These are phyloP conservation scores for Cyclostephanos invisitatus DNA, from an alignment of 108 stramenopile genomes.

Conservation along the genomic window DNA sequence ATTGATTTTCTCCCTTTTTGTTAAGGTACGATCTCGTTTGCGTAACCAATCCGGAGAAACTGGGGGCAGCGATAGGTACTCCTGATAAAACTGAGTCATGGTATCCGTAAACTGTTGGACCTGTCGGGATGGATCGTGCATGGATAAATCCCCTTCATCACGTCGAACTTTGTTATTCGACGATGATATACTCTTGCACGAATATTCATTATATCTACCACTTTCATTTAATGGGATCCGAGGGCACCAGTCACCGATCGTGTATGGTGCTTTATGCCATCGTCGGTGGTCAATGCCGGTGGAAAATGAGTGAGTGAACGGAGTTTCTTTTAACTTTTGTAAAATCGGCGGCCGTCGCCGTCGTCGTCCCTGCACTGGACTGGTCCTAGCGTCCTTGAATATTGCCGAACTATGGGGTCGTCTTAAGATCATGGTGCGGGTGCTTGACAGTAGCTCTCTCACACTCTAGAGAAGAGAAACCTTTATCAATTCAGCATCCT, in stretches of 20 bases:
- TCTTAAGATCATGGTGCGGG: background rate
- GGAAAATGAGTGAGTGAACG: background rate
- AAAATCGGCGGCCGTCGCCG: background rate
- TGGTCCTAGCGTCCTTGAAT: background rate
- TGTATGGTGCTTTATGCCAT: background rate
- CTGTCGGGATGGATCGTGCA: conserved; percentile 11
- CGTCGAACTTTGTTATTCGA: background rate
- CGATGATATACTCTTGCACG: background rate
- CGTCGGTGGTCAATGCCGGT: background rate
- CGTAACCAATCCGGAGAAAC: conserved; percentile 32
- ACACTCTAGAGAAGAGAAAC: too few species aligned
- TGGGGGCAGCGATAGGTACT: conserved; percentile 27
- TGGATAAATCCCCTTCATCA: background rate
- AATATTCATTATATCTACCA: background rate
- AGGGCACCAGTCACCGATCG: background rate
- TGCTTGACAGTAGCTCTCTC: too few species aligned
- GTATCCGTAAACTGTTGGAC: conserved; percentile 24
- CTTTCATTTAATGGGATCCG: background rate
- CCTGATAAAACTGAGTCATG: conserved; percentile 21
- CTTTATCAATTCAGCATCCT: background rate
- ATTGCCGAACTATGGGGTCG: background rate
- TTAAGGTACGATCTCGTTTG: conserved; percentile 4
- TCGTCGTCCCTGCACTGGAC: conserved; percentile 14
- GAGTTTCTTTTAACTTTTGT: background rate
- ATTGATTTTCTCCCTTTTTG: background rate